Conservation (phyloP, 139 green algal genomes). For the Picochlorum sp. region DNA sequence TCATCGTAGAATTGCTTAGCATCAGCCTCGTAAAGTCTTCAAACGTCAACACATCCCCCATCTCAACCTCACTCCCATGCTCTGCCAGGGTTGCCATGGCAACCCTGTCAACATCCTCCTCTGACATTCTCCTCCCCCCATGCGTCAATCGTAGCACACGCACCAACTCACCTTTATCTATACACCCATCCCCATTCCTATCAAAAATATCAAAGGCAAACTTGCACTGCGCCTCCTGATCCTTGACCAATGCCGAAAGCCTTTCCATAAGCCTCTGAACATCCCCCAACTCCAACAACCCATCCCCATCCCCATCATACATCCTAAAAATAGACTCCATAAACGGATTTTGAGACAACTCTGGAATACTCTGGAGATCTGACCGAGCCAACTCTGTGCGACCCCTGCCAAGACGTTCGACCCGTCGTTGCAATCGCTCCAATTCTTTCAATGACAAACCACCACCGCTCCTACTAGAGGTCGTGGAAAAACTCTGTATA, state of each 20-base stretch:
- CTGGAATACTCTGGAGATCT: constrained; percentile 30
- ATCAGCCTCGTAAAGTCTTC: too few relatives aligned
- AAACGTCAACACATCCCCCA: neutral
- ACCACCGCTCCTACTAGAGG: too few relatives aligned
- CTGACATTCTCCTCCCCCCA: constrained; percentile 13
- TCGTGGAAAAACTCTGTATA: too few relatives aligned
- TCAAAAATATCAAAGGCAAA: constrained; percentile 39
- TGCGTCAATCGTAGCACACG: constrained; percentile 23
- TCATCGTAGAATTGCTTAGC: too few relatives aligned
- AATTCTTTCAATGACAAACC: constrained; percentile 11
- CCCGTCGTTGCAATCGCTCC: constrained; percentile 31
- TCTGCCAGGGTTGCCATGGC: neutral
- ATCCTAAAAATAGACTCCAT: constrained; percentile 35
- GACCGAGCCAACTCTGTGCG: constrained; percentile 19
- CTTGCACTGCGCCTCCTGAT: neutral
- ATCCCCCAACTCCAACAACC: neutral
- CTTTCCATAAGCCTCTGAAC: neutral
- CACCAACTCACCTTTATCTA: constrained; percentile 26
- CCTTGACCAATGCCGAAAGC: neutral
- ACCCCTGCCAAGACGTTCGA: constrained; percentile 23
- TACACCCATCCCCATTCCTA: constrained; percentile 24
- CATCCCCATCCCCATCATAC: constrained; percentile 18
- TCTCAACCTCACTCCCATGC: constrained; percentile 8
- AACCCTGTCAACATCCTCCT: constrained; percentile 28
- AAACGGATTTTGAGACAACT: constrained; percentile 38